A percentile compares a stretch with the other conserved stretches of the same genome.
phyloP scores from a whole-genome alignment of 1,284 basidiomycete genomes.

The Boletus sp. region DNA sequence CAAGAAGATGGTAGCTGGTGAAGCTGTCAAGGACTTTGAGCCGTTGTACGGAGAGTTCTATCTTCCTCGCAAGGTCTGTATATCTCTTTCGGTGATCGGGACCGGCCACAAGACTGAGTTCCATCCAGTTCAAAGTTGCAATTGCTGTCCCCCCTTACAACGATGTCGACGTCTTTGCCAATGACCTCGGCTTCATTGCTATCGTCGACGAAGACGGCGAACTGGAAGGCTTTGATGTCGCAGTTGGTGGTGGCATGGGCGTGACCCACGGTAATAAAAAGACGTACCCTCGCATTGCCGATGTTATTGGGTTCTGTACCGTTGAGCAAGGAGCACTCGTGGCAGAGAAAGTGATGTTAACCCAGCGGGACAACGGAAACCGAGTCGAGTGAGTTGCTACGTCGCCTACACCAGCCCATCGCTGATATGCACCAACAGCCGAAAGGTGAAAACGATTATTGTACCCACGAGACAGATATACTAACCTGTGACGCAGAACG shows the following conservation, averaged over 20 bases:
- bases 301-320: slow-evolving; percentile 90
- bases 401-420: not conserved
- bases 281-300: slow-evolving; percentile 91
- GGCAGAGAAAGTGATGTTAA: slow-evolving; percentile 91
- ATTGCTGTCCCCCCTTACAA: slow-evolving; percentile 96
- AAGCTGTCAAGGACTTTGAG: slow-evolving; percentile 90
- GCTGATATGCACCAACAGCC: slow-evolving; percentile 33
- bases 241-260: slow-evolving; percentile 96
- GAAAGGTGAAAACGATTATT: slow-evolving; percentile 39
- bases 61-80: slow-evolving; percentile 80
- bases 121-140: slow-evolving; percentile 88
- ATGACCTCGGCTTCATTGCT: slow-evolving; percentile 94
- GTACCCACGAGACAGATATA: slow-evolving; percentile 3
- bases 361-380: slow-evolving; percentile 95
- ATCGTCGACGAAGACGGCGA: slow-evolving; percentile 73
- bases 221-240: slow-evolving; percentile 86
- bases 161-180: slow-evolving; percentile 94
- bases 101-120: slow-evolving; percentile 12
- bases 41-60: slow-evolving; percentile 97
- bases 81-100: slow-evolving; percentile 1
- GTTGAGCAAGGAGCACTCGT: slow-evolving; percentile 83
- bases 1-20: slow-evolving; percentile 90
- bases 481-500: slow-evolving; percentile 50
- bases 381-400: slow-evolving; percentile 69
- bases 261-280: slow-evolving; percentile 99